phyloP scores from a whole-genome alignment of 2,329 filamentous ascomycete species.

The Colletotrichum incanum region DNA sequence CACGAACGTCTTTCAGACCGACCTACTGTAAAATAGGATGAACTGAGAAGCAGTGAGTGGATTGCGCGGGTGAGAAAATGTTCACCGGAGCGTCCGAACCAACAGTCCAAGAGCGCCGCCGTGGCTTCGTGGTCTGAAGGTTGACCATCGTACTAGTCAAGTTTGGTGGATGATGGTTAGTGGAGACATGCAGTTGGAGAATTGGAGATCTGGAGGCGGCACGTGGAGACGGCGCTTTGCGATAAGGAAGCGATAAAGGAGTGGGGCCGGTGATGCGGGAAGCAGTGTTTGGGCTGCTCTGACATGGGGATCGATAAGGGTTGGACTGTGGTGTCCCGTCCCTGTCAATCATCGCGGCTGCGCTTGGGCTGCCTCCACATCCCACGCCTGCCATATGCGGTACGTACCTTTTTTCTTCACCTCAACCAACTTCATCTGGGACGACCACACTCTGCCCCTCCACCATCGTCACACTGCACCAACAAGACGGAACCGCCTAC shows the following conservation, averaged over 20 bases:
- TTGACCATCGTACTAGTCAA: not conserved
- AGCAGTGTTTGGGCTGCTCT: no score
- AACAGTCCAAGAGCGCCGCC: not conserved
- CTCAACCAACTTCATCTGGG: not conserved
- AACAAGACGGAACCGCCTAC: not conserved
- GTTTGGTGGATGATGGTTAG: not conserved
- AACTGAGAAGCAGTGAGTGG: no score
- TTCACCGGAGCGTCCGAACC: slow-evolving; percentile 1
- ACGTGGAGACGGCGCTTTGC: slow-evolving; percentile 6
- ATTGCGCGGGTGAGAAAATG: not conserved
- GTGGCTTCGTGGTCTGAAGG: not conserved
- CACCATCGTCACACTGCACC: not conserved
- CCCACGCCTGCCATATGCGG: not conserved
- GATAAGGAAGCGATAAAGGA: not conserved
- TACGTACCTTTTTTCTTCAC: slow-evolving; percentile 15
- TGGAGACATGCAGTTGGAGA: not conserved
- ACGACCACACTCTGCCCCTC: not conserved
- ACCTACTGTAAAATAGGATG: no score
- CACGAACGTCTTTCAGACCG: not conserved
- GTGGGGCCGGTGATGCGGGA: not conserved
- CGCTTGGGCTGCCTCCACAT: slow-evolving; percentile 37
- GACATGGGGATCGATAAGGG: no score
- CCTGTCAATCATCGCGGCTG: slow-evolving; percentile 30
- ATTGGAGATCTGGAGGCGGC: not conserved
- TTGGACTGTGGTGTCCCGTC: not conserved